Evolutionary conservation across 1,139 yeast genomes (phyloP), one percentile per base, ranked within the genome.

Genomic region (Kazachstania sp.): DNA sequence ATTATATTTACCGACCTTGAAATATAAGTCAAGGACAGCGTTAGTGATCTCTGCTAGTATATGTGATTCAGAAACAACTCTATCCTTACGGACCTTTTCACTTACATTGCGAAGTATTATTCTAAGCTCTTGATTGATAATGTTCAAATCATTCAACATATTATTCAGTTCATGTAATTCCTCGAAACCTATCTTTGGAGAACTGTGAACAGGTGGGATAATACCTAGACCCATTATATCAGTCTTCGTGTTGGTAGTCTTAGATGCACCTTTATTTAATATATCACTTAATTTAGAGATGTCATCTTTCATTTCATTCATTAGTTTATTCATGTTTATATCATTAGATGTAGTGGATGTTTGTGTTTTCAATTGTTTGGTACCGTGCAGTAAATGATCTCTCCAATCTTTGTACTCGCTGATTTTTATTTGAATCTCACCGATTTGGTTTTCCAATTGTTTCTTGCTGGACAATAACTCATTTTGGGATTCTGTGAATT

Each of bases 61-160:
- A 2, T 96, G 92, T 37, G 98, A 97, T 80, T 86, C 90, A 47
- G 90, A 72, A 28, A 87, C 94, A 65, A 88, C 96, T 64, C 86
- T 85, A 59, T 87, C 77, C 2, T 44, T 26, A 11, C 26, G 37
- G 52, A 83, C 83, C 46, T 86, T 80, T 15, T 94, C 85, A 39
- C 97, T 96, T 46, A 88, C 78, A 68, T 80, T 84, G 62, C 88
- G 35, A 16, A 39, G 35, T 11, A 39, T 39, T 2, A 39, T 23
- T 23, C 35, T 18, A n/a, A 39, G 15, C 15, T 39, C 42, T 15
- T 39, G 35, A 28, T 39, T 39, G 41, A 45, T 11, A 43, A 12
- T 26, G 31, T 23, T 23, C 37, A 45, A 16, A 16, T 39, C 31
- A 19, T 32, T 16, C 29, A 45, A 31, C 12, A 40, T 16, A 6